Conservation (phyloP, 1,284 basidiomycete species). For the Malassezia arunalokei region DNA sequence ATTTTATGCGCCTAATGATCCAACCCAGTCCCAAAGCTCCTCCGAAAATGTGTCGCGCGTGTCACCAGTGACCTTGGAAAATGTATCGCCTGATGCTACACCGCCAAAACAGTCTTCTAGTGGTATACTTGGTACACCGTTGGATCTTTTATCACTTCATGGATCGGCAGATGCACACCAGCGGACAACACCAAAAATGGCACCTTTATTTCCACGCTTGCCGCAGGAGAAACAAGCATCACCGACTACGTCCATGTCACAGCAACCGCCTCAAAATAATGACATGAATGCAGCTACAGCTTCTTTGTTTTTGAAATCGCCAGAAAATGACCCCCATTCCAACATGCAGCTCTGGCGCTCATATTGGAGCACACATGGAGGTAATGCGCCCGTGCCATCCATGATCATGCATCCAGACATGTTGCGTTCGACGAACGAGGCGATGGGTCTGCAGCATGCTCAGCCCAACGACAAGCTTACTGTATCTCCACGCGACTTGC, state of each 20-base stretch:
- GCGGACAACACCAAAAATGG: not conserved
- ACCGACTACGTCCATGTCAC: not conserved
- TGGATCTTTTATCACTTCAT: slow-evolving; percentile 14
- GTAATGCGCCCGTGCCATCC: not conserved
- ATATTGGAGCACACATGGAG: slow-evolving; percentile 3
- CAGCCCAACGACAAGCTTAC: slow-evolving; percentile 5
- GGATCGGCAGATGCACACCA: not conserved
- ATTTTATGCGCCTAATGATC: not conserved
- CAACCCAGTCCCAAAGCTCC: not conserved
- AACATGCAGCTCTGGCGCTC: slow-evolving; percentile 2
- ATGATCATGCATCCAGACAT: slow-evolving; percentile 1
- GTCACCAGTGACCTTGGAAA: not conserved
- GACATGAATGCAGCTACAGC: not conserved
- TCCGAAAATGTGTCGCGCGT: not conserved
- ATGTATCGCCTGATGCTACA: not conserved
- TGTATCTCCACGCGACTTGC: slow-evolving; percentile 10
- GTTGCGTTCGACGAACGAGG: not conserved
- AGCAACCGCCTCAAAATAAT: not conserved
- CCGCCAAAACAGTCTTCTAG: slow-evolving; percentile 6
- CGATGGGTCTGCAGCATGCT: not conserved
- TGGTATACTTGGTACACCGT: slow-evolving; percentile 12
- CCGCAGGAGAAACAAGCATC: not conserved
- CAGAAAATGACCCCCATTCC: not conserved
- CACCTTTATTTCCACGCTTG: not conserved
- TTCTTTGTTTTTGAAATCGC: not conserved